phyloP scores from a whole-genome alignment of 495 filamentous ascomycete genomes.

The Stereocaulon alpinum region DNA sequence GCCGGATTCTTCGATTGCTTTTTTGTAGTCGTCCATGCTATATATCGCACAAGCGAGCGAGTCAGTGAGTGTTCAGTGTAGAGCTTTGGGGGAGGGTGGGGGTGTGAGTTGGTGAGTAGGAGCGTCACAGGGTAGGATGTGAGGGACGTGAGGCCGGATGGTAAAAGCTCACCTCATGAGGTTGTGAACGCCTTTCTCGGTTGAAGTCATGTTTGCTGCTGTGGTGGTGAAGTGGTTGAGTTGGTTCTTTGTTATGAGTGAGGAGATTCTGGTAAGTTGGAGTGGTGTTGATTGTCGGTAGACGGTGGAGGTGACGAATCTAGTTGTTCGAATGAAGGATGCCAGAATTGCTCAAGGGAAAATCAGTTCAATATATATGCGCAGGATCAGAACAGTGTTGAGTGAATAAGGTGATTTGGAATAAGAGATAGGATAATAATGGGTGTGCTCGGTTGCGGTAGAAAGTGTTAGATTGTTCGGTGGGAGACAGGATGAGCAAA shows the following conservation, averaged over 20 bases:
- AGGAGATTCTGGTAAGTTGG: neutral
- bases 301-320: neutral
- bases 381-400: neutral
- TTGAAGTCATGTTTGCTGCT: conserved; percentile 36
- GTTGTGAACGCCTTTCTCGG: conserved; percentile 38
- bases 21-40: conserved; percentile 55
- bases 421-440: neutral
- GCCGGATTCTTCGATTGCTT: conserved; percentile 37
- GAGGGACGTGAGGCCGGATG: neutral
- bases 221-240: conserved; percentile 37
- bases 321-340: neutral
- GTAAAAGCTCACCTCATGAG: conserved; percentile 33
- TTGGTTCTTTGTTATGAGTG: neutral
- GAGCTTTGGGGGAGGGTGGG: neutral
- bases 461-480: neutral
- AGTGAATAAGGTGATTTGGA: neutral
- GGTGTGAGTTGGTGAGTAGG: neutral
- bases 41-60: conserved; percentile 7
- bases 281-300: neutral
- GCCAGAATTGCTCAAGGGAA: conserved; percentile 16
- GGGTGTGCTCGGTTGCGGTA: neutral
- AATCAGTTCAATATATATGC: neutral
- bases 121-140: neutral
- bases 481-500: neutral
- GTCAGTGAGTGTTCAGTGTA: neutral